phyloP scores from a whole-genome alignment of 768 basidiomycete species.

The Lactarius sanguifluus region DNA sequence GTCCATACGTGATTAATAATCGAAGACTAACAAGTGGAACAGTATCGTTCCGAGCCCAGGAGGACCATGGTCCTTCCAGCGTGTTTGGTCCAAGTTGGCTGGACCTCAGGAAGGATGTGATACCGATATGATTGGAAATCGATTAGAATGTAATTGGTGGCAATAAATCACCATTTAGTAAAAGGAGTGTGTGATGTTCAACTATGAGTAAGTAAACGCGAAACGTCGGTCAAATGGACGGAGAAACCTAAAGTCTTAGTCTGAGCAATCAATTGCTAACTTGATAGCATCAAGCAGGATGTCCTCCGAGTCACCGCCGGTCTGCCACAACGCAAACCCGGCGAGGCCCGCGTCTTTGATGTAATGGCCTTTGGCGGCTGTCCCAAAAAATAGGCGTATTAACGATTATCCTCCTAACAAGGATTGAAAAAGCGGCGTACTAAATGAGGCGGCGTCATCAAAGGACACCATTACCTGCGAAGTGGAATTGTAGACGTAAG shows the following conservation, averaged over 20 bases:
- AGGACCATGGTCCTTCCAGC: no score
- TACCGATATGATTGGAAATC: no score
- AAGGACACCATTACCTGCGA: conserved; percentile 61
- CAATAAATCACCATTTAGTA: no score
- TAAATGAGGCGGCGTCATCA: conserved; percentile 61
- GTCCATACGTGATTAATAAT: no score
- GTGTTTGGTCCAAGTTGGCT: no score
- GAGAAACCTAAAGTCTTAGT: not conserved
- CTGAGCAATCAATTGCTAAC: not conserved
- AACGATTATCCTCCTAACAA: not conserved
- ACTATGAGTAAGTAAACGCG: no score
- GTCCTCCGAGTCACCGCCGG: conserved; percentile 43
- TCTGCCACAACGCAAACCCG: conserved; percentile 48
- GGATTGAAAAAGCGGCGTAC: not conserved
- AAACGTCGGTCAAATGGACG: no score
- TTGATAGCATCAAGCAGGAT: conserved; percentile 38
- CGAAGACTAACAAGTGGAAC: no score
- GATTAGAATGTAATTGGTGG: no score
- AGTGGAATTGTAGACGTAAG: conserved; percentile 60
- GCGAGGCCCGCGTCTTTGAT: conserved; percentile 37
- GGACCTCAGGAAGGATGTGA: no score
- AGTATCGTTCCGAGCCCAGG: no score
- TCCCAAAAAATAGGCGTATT: not conserved
- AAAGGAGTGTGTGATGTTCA: no score
- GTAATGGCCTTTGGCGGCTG: conserved; percentile 44